phyloP scores from a whole-genome alignment of 108 stramenopile species.

The Pseudonitzschia multistriata region DNA sequence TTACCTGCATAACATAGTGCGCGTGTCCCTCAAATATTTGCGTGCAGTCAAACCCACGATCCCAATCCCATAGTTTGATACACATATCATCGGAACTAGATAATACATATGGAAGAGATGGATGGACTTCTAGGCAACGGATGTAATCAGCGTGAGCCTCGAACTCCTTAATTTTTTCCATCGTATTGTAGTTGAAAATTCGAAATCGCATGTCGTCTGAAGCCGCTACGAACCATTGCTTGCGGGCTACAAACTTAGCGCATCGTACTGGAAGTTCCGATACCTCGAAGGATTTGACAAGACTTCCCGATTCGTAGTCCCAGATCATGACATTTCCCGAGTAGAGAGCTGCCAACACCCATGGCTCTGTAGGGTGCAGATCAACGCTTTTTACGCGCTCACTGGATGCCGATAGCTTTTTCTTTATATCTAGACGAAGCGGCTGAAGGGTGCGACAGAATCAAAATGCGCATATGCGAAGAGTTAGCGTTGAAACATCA shows the following conservation, averaged over 20 bases:
- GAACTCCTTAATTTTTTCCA: conserved; percentile 97
- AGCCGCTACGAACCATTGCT: conserved; percentile 95
- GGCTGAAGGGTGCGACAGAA: conserved; percentile 45
- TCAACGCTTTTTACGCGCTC: conserved; percentile 98
- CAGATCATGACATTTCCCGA: conserved; percentile 97
- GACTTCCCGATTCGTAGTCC: conserved; percentile 88
- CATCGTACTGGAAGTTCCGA: conserved; percentile 95
- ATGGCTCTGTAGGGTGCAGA: conserved; percentile 95
- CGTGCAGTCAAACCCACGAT: conserved; percentile 92
- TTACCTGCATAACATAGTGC: conserved; percentile 99
- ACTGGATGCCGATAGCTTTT: conserved; percentile 84
- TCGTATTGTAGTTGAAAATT: conserved; percentile 98
- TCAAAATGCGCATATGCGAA: not conserved
- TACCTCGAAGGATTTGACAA: conserved; percentile 94
- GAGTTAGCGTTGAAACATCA: not conserved
- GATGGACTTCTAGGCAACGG: conserved; percentile 96
- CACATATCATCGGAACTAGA: conserved; percentile 95
- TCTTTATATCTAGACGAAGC: conserved; percentile 86
- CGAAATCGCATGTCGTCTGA: conserved; percentile 93
- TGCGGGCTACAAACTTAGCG: conserved; percentile 95
- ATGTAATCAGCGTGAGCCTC: conserved; percentile 99
- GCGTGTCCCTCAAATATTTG: conserved; percentile 97
- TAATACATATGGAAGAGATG: conserved; percentile 91
- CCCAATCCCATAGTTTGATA: conserved; percentile 99
- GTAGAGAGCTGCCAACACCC: conserved; percentile 97